Evolutionary conservation across 2,329 filamentous ascomycete genomes (phyloP), one percentile per base, ranked within the genome.

Genomic region (Thelonectria olida): DNA sequence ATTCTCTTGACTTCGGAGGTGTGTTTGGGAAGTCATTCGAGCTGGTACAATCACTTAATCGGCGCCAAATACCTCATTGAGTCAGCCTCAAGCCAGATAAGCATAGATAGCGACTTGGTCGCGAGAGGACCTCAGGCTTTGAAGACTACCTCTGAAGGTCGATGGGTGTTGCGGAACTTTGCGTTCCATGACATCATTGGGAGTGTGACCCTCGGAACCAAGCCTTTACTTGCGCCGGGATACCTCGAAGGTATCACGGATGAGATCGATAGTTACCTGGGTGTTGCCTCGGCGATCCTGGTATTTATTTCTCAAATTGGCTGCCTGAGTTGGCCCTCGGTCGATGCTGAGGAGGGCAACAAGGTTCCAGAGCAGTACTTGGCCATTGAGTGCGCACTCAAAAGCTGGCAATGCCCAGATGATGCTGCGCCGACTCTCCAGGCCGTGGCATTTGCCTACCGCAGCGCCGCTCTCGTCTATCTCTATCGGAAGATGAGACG

Each of bases 101-200:
- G 13, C 3, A 19, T 42, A 2, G 7, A 23, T 17, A 13, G 8
- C 8, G 6, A 10, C 5, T 41, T 41, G 27, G 27, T 28, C 10
- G 27, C 10, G 5, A 17, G 27, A 4, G 55, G 55, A 17, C 41
- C 44, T 4, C 42, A 60, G 20, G 51, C 44, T 8, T 41, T 60
- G 17, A 60, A 50, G 28, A 31, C 7, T 12, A 60, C 31, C 12
- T 2, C 34, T 3, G 57, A 60, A 50, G 57, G 57, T 10, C 57
- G 36, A 17, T 60, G 50, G 50, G 31, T 54, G 36, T 19, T 60
- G 12, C 44, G 57, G 8, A 60, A 60, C 15, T 54, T 49, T 38
- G 57, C 57, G 8, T 60, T 49, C 28, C 57, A 60, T 38, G 57
- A 54, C 6, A 54, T 60, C 4, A 54, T 60, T n/a, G 57, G 57